A percentile compares a stretch with the other conserved stretches of the same genome.
phyloP scores from a whole-genome alignment of 768 basidiomycete genomes.

The Agaricus sinodeliciosus region DNA sequence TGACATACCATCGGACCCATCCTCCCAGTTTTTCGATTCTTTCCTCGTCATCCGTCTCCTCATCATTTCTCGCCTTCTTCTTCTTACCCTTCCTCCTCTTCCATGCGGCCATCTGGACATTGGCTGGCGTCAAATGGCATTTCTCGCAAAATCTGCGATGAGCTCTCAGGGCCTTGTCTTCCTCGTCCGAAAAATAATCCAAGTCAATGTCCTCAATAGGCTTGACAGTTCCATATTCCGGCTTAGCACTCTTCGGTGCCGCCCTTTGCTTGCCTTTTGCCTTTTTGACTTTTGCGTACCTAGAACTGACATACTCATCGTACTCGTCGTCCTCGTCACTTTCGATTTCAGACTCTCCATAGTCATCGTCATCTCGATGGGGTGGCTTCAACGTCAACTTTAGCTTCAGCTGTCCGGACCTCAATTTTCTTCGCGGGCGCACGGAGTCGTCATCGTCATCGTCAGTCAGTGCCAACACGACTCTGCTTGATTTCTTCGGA shows the following conservation, averaged over 20 bases:
- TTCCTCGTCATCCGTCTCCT: constrained; percentile 50
- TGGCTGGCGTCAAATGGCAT: constrained; percentile 56
- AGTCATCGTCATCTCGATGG: not conserved
- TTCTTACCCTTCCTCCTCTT: constrained; percentile 31
- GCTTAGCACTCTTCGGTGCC: constrained; percentile 22
- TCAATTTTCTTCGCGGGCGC: not conserved
- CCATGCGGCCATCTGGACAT: constrained; percentile 37
- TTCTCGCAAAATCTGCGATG: constrained; percentile 70
- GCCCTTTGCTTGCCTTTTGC: constrained; percentile 16
- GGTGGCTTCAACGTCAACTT: constrained; percentile 1
- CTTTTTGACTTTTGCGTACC: constrained; percentile 4
- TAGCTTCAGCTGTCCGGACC: constrained; percentile 5
- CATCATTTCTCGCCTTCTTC: constrained; percentile 34
- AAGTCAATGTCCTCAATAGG: constrained; percentile 35
- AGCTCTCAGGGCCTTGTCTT: constrained; percentile 43
- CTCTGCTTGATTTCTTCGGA: constrained; percentile 2
- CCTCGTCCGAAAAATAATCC: constrained; percentile 48
- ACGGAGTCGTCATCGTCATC: constrained; percentile 2
- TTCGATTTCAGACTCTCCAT: constrained; percentile 5
- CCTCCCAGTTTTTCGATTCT: constrained; percentile 53
- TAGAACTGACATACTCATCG: constrained; percentile 5
- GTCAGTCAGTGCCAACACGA: not conserved
- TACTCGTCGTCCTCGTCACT: constrained; percentile 15
- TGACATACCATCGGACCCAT: constrained; percentile 75
- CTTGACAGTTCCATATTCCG: constrained; percentile 41